phyloP scores from a whole-genome alignment of 2,329 filamentous ascomycete species.

The Stachybotrys chlorohalonatus region DNA sequence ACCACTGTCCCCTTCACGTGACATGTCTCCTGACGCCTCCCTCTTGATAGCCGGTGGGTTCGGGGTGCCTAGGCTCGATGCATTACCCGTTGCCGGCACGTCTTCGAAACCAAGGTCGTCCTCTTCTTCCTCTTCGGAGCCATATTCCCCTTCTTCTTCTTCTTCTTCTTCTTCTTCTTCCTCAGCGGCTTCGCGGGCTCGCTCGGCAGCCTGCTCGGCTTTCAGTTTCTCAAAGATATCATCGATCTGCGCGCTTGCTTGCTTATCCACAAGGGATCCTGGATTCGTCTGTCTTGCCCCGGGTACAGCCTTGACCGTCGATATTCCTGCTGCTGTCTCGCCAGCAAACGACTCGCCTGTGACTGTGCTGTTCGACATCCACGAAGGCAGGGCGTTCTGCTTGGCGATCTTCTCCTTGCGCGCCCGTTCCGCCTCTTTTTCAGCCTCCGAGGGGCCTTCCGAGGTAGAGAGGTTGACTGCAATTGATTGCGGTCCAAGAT shows the following conservation, averaged over 20 bases:
- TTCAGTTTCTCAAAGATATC: slow-evolving; percentile 60
- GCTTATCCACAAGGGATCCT: slow-evolving; percentile 27
- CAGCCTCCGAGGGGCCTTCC: slow-evolving; percentile 57
- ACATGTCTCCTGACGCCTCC: slow-evolving; percentile 17
- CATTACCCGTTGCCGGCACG: slow-evolving; percentile 28
- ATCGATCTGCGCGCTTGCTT: slow-evolving; percentile 50
- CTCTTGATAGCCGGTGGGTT: slow-evolving; percentile 22
- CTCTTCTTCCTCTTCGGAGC: slow-evolving; percentile 24
- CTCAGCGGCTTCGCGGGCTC: slow-evolving; percentile 17
- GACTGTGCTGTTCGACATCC: slow-evolving; percentile 65
- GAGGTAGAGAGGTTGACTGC: slow-evolving; percentile 59
- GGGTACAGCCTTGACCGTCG: slow-evolving; percentile 31
- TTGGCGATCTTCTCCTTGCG: slow-evolving; percentile 55
- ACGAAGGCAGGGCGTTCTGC: slow-evolving; percentile 61
- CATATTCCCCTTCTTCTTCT: slow-evolving; percentile 20
- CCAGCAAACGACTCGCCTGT: slow-evolving; percentile 50
- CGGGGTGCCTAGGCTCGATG: slow-evolving; percentile 21
- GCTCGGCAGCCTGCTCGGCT: slow-evolving; percentile 45
- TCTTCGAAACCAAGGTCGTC: slow-evolving; percentile 42
- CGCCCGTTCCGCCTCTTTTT: slow-evolving; percentile 55
- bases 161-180: slow-evolving; percentile 20
- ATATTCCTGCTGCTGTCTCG: slow-evolving; percentile 7
- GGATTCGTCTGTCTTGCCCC: slow-evolving; percentile 15
- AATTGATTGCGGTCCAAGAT: slow-evolving; percentile 59
- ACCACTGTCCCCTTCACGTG: slow-evolving; percentile 13